These are phyloP conservation scores for Sonneratia alba DNA, from an alignment of 345 rosid species.

Conservation along the genomic window DNA sequence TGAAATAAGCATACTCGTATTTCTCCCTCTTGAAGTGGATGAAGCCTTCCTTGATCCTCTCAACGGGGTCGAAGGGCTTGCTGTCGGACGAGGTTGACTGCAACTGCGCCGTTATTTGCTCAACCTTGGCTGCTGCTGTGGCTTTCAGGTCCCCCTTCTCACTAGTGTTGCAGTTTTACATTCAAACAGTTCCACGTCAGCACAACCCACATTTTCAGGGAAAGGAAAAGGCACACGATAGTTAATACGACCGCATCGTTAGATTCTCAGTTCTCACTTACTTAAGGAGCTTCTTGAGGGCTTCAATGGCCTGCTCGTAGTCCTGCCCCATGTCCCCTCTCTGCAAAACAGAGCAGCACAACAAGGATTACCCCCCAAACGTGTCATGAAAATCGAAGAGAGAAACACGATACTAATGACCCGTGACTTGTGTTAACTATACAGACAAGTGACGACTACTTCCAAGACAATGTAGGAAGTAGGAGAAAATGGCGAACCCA, in stretches of 20 bases:
- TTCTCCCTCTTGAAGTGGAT: conserved; percentile 76
- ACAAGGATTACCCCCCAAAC: neutral
- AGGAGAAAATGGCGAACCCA: neutral
- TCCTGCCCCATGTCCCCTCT: conserved; percentile 62
- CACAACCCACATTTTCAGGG: too few species aligned
- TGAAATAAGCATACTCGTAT: conserved; percentile 55
- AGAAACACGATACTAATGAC: too few species aligned
- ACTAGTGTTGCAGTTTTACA: conserved; percentile 17
- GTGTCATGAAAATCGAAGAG: neutral
- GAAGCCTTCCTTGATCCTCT: conserved; percentile 66
- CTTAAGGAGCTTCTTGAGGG: conserved; percentile 77
- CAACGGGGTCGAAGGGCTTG: conserved; percentile 34
- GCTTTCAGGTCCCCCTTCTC: conserved; percentile 75
- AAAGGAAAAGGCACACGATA: too few species aligned
- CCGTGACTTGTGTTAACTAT: too few species aligned
- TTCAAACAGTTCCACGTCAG: too few species aligned
- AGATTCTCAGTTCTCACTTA: conserved; percentile 12
- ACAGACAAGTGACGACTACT: too few species aligned
- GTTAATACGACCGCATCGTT: too few species aligned
- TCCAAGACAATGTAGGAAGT: too few species aligned
- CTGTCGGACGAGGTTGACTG: conserved; percentile 25
- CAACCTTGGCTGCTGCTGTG: conserved; percentile 64
- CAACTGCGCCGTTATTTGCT: conserved; percentile 63
- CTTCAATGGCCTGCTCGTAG: conserved; percentile 68
- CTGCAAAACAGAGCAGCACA: conserved; percentile 17